These are phyloP conservation scores for Pelargonium cotyledonis DNA, from an alignment of 441 rosid species.

Conservation along the genomic window DNA sequence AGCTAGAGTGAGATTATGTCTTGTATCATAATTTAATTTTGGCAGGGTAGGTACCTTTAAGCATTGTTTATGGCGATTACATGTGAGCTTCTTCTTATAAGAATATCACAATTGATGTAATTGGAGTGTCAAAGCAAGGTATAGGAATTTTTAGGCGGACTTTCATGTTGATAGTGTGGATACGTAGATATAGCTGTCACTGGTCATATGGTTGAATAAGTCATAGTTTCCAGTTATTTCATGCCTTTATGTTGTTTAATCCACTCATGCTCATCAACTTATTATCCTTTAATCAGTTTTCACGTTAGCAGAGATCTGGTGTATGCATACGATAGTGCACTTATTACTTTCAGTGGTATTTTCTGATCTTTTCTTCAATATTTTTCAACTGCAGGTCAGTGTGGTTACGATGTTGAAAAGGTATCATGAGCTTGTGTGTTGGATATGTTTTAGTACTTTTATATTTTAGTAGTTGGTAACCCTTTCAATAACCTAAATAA, in stretches of 20 bases:
- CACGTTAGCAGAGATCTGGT: neutral
- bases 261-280: neutral
- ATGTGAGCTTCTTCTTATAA: no score
- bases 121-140: no score
- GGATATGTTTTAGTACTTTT: neutral
- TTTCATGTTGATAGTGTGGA: no score
- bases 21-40: no score
- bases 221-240: neutral
- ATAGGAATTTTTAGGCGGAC: no score
- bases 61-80: no score
- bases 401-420: slow-evolving; percentile 65
- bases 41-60: no score
- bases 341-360: slow-evolving; percentile 11
- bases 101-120: no score
- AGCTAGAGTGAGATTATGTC: neutral
- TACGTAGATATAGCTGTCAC: no score
- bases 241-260: neutral
- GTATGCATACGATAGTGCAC: neutral
- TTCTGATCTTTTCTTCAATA: slow-evolving; percentile 19
- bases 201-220: no score
- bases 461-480: neutral
- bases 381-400: slow-evolving; percentile 57
- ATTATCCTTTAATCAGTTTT: neutral
- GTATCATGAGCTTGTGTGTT: slow-evolving; percentile 33
- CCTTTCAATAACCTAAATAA: neutral